These are phyloP conservation scores for Pseudoneurospora amorphoporcata DNA, from an alignment of 495 filamentous ascomycete genomes.

Conservation along the genomic window DNA sequence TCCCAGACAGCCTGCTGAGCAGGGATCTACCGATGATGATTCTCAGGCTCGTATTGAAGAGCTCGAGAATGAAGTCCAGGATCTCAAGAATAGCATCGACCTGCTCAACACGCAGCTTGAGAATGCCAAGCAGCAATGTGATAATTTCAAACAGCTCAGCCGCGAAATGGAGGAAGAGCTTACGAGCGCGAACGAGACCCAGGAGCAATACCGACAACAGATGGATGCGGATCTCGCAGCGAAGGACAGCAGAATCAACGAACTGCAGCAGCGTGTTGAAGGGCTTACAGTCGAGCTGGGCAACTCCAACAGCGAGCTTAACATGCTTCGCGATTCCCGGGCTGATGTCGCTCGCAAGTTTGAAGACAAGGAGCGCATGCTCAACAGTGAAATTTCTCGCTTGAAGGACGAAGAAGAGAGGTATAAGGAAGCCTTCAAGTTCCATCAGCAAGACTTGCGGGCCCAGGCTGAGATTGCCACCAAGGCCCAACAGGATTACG, in stretches of 20 bases:
- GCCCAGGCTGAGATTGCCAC: slow-evolving; percentile 88
- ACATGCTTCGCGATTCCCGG: slow-evolving; percentile 63
- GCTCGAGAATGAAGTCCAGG: slow-evolving; percentile 66
- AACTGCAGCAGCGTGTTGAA: slow-evolving; percentile 70
- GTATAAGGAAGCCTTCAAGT: slow-evolving; percentile 61
- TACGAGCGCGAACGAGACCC: slow-evolving; percentile 62
- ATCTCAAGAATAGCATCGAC: slow-evolving; percentile 74
- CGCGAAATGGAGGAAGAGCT: slow-evolving; percentile 83
- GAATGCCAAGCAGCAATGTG: slow-evolving; percentile 63
- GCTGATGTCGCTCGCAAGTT: slow-evolving; percentile 59
- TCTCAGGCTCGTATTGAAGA: slow-evolving; percentile 71
- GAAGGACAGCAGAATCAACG: slow-evolving; percentile 65
- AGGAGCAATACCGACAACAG: slow-evolving; percentile 78
- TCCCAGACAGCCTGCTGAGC: slow-evolving; percentile 38
- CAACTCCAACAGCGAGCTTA: slow-evolving; percentile 68
- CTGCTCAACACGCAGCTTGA: slow-evolving; percentile 66
- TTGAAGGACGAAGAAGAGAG: slow-evolving; percentile 80
- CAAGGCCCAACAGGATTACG: slow-evolving; percentile 89
- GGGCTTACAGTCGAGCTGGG: slow-evolving; percentile 74
- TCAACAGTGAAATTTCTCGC: slow-evolving; percentile 67
- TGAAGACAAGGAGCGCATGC: slow-evolving; percentile 66
- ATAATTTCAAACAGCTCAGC: slow-evolving; percentile 83
- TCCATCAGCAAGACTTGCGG: slow-evolving; percentile 81
- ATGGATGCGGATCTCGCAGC: slow-evolving; percentile 62
- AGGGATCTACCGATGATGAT: slow-evolving; percentile 35